Base-by-base conservation (phyloP, 2,329 filamentous ascomycete genomes). In the Ophiostoma sp. region DNA sequence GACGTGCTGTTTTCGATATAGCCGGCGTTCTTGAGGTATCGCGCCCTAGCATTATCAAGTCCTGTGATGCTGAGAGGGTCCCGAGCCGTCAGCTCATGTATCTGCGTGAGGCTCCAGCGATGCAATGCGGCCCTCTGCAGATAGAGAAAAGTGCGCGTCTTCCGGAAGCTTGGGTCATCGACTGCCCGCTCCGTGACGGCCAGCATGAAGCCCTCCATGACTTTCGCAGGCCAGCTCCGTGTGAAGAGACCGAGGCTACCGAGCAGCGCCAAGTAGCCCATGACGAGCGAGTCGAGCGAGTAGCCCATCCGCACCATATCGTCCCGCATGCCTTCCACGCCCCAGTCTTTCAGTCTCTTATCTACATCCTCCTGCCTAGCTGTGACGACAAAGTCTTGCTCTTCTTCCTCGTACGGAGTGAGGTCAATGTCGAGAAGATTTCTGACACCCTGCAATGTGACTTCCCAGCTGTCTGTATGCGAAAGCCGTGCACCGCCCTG, bases 381-480 rank as follows among this genome's bases (percentile, higher is more conserved):
- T 4, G 41, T 38, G n/a, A 14, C 40, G 11, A 49, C 67, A n/a
- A 64, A 45, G 1, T 60, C 60, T 49, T 67, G 16, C 3, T 55
- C 45, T 14, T 55, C 58, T 16, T 27, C 65, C 2, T 67, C 55
- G 8, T 63, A 8, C 8, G 5, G 7, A 0, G 16, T 4, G 4
- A 42, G 62, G 11, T 68, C 68, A 4, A 71, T 18, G 1, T 42
- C 45, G 44, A 71, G n/a, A 14, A 72, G 64, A 18, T 68, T 36
- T 2, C 36, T 12, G 18, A 70, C 62, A 4, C 71, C 71, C 58
- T 66, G 55, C 40, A 16, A 41, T 8, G 70, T 71, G 42, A 74
- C 72, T 42, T 69, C 68, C 68, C 68, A 69, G 42, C 42, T 63
- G 60, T 63, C 60, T 11, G n/a, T 47, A 4, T 16, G n/a, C 12